A percentile compares a stretch with the other conserved stretches of the same genome.
phyloP scores from a whole-genome alignment of 306 rosid species.

The Cicer chorassanicum region DNA sequence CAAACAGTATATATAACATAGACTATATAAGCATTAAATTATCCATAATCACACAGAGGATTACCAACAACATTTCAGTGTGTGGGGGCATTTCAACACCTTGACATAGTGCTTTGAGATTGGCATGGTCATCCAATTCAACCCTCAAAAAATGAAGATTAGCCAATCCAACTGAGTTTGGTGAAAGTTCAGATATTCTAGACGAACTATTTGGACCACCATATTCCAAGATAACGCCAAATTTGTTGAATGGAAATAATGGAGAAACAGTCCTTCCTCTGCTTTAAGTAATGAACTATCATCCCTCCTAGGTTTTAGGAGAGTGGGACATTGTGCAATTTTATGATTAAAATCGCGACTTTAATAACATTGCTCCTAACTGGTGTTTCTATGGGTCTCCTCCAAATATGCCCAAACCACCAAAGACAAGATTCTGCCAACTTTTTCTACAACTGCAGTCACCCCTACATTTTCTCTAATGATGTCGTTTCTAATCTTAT shows the following conservation, averaged over 20 bases:
- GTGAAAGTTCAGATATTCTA: conserved; percentile 49
- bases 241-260: conserved; percentile 60
- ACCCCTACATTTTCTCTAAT: too few relatives aligned
- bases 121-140: conserved; percentile 53
- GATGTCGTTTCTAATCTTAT: neutral
- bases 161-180: conserved; percentile 50
- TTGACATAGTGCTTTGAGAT: conserved; percentile 59
- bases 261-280: conserved; percentile 54
- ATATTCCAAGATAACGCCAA: conserved; percentile 66
- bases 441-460: neutral
- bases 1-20: conserved; percentile 29
- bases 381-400: neutral
- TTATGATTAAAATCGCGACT: too few relatives aligned
- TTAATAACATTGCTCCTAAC: neutral
- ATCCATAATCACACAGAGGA: conserved; percentile 28
- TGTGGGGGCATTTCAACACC: conserved; percentile 54
- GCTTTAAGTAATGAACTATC: conserved; percentile 1
- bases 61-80: conserved; percentile 51
- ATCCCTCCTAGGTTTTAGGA: neutral
- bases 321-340: too few relatives aligned
- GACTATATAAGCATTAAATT: neutral
- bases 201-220: conserved; percentile 58
- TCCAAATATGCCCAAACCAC: neutral
- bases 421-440: neutral
- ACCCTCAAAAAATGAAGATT: conserved; percentile 59